Conservation (phyloP, 176 grass and related monocot genomes). For the Triticum aestivum region IWGSC_CS_RefSeq_v2.1 NC_057801.1:251360312-251360811, state of each 20-base stretch:
- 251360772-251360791: slow-evolving; percentile 70
- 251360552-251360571: background rate
- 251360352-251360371: slow-evolving; percentile 96
- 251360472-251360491: background rate
- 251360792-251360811: slow-evolving; percentile 88
- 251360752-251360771: slow-evolving; percentile 69
- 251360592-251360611: slow-evolving; percentile 1
- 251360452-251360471: slow-evolving; percentile 5
- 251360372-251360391: slow-evolving; percentile 63
- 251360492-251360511: background rate
- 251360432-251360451: background rate
- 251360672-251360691: background rate
- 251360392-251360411: background rate
- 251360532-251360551: background rate
- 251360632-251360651: background rate
- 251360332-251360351: slow-evolving; percentile 91
- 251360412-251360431: background rate
- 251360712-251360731: slow-evolving; percentile 81
- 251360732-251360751: slow-evolving; percentile 92
- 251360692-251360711: slow-evolving; percentile 57
- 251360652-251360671: background rate
- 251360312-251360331: slow-evolving; percentile 73
- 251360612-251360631: background rate
- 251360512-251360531: background rate
- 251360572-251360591: background rate